These are phyloP conservation scores for Candida vaughaniae DNA, from an alignment of 805 yeast genomes.

Conservation along the genomic window DNA sequence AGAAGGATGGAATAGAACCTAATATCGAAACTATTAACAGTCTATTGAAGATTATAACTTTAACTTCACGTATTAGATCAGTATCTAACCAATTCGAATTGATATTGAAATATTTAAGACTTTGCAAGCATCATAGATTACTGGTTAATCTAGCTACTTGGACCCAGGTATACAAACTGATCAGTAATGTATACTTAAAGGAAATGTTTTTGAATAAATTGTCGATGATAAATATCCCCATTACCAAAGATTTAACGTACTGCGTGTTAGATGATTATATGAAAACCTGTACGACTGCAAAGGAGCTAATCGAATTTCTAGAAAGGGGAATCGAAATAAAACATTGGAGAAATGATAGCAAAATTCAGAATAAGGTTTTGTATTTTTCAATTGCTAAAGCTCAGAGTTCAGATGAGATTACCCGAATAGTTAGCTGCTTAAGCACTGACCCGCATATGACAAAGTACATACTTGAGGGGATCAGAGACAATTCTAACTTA, in stretches of 20 bases:
- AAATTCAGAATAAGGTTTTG: constrained; percentile 29
- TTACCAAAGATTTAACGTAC: constrained; percentile 28
- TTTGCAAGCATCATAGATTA: constrained; percentile 24
- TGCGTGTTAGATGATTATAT: constrained; percentile 36
- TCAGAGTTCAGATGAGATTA: not conserved
- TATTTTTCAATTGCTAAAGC: not conserved
- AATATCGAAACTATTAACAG: constrained; percentile 40
- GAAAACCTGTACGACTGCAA: constrained; percentile 23
- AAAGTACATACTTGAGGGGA: constrained; percentile 9
- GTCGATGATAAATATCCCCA: constrained; percentile 30
- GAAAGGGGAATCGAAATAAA: constrained; percentile 19
- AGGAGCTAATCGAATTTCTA: constrained; percentile 31
- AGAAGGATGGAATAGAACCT: constrained; percentile 40
- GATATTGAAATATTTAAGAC: constrained; percentile 28
- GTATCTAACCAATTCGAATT: constrained; percentile 31
- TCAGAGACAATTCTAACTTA: constrained; percentile 3
- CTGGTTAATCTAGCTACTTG: constrained; percentile 34
- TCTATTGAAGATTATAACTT: constrained; percentile 29
- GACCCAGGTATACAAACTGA: constrained; percentile 36
- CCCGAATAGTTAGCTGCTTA: not conserved
- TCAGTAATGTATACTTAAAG: constrained; percentile 36
- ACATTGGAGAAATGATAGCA: constrained; percentile 29
- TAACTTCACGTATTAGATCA: constrained; percentile 33
- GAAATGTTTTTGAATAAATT: constrained; percentile 35
- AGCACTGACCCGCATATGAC: not conserved